A percentile compares a stretch with the other conserved stretches of the same genome.
Conservation (phyloP, 192 early-diverging fungal genomes). For the Pecoramyces ruminantium region DNA sequence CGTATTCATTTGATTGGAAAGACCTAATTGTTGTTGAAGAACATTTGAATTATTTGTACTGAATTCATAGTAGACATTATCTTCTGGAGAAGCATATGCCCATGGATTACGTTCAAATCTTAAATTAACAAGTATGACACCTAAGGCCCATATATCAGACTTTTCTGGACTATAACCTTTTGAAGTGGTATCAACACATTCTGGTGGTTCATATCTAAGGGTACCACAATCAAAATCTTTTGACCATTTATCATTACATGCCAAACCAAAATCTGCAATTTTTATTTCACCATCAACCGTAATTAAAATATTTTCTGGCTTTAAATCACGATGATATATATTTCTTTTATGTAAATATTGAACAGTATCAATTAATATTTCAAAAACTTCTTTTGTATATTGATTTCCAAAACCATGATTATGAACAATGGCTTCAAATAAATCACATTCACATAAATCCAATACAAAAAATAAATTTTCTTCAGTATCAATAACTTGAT, state of each 20-base stretch:
- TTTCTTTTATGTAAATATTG: slow-evolving; percentile 67
- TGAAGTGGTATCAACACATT: neutral
- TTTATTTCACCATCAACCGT: neutral
- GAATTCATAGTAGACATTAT: neutral
- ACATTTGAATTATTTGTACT: neutral
- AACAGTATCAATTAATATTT: neutral
- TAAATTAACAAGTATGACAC: neutral
- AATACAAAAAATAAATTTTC: neutral
- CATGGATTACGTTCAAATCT: neutral
- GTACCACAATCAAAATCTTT: neutral
- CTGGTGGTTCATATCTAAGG: neutral
- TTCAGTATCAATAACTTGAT: neutral
- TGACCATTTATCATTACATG: neutral
- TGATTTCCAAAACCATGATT: neutral
- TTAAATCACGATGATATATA: slow-evolving; percentile 90
- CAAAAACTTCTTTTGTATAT: neutral
- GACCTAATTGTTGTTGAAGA: neutral
- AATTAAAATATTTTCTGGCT: slow-evolving; percentile 48
- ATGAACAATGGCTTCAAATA: neutral
- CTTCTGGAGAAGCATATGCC: neutral
- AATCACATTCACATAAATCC: neutral
- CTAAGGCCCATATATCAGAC: neutral
- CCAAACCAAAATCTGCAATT: slow-evolving; percentile 1
- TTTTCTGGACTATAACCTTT: neutral
- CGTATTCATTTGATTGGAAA: neutral